These are phyloP conservation scores for Cryptosporidium meleagridis DNA, from an alignment of 169 alveolate species.

Conservation along the genomic window DNA sequence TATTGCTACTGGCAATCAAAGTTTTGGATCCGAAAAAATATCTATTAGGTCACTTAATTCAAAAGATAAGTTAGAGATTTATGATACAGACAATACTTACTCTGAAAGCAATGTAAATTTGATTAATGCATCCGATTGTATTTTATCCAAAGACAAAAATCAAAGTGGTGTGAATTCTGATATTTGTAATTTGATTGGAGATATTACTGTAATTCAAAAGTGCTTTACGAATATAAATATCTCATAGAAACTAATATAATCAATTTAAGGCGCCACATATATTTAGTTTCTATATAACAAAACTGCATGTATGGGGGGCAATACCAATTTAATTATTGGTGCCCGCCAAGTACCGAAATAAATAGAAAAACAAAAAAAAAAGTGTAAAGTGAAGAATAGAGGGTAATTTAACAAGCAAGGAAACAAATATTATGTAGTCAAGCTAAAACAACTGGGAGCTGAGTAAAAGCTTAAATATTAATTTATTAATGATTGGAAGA, in stretches of 20 bases:
- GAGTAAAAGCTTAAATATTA: no score
- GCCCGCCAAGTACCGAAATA: background rate
- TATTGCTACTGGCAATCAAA: background rate
- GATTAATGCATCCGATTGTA: conserved; percentile 41
- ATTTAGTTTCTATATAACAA: background rate
- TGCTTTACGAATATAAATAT: conserved; percentile 41
- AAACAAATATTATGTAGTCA: no score
- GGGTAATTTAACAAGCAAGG: no score
- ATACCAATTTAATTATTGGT: no score
- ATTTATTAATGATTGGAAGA: background rate
- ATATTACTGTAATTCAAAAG: conserved; percentile 35
- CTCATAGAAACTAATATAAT: background rate
- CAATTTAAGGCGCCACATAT: background rate
- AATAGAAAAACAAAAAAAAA: background rate
- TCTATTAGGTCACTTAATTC: background rate
- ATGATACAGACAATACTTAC: background rate
- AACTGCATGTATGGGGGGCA: background rate
- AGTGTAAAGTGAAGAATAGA: background rate
- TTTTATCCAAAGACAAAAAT: background rate
- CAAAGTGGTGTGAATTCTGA: conserved; percentile 1
- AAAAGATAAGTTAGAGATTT: background rate
- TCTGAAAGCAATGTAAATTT: background rate
- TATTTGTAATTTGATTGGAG: conserved; percentile 62
- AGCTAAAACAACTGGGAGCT: background rate
- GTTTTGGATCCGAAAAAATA: background rate